These are phyloP conservation scores for Cytospora piceicola DNA, from an alignment of 2,329 filamentous ascomycete species.

Conservation along the genomic window DNA sequence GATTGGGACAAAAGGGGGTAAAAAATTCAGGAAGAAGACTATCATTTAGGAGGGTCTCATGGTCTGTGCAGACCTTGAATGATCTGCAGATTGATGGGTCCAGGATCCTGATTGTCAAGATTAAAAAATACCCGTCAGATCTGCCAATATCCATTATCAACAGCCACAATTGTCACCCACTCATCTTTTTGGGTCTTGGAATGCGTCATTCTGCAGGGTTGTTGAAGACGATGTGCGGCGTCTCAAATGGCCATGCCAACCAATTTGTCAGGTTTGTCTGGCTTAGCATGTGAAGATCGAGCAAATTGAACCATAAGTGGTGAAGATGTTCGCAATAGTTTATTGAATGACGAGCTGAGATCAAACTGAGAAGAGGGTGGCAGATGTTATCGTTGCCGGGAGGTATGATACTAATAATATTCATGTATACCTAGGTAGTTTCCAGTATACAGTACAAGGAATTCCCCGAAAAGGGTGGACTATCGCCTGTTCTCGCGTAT, in stretches of 20 bases:
- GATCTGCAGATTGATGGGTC: neutral
- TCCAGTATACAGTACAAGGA: neutral
- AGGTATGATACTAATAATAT: neutral
- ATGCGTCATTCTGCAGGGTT: slow-evolving; percentile 24
- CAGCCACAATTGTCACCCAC: neutral
- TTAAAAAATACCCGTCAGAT: neutral
- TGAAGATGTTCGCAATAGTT: neutral
- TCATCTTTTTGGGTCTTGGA: neutral
- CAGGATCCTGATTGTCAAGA: neutral
- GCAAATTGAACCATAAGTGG: neutral
- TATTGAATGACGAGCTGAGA: neutral
- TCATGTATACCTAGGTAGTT: neutral
- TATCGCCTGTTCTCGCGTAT: neutral
- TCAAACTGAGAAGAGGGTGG: neutral
- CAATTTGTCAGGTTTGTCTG: neutral
- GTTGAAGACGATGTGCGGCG: neutral
- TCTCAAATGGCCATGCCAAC: neutral
- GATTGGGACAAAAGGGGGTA: neutral
- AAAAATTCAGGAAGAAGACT: neutral
- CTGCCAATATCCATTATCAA: neutral
- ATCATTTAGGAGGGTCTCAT: neutral
- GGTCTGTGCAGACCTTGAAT: slow-evolving; percentile 1
- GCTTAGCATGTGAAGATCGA: slow-evolving; percentile 29
- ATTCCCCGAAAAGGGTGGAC: neutral
- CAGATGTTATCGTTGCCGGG: neutral